Evolutionary conservation across 2,329 filamentous ascomycete species (phyloP).

Genomic region (Atkinsonella hypoxylon): DNA sequence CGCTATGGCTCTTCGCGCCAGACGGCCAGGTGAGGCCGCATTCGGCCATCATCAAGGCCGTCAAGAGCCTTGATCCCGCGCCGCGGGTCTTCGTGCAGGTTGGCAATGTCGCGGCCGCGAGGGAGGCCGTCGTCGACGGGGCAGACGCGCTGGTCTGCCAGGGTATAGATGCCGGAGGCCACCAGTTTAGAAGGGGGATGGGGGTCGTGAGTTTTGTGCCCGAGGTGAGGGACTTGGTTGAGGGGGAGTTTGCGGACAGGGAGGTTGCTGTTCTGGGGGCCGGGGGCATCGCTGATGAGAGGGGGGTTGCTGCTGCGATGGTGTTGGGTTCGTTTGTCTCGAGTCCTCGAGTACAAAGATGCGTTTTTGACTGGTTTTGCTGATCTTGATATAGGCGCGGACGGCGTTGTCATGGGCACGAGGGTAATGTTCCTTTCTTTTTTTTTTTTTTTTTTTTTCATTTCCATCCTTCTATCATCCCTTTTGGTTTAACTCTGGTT

Average conservation of each 20-base stretch:
- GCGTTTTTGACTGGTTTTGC: too few species aligned
- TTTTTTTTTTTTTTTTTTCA: neutral
- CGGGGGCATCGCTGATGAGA: conserved; percentile 46
- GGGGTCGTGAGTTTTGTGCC: conserved; percentile 45
- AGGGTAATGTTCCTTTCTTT: conserved; percentile 13
- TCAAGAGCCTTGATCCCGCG: conserved; percentile 18
- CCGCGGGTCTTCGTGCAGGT: conserved; percentile 49
- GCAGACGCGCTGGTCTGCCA: conserved; percentile 50
- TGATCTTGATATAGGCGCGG: conserved; percentile 19
- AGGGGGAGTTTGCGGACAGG: conserved; percentile 21
- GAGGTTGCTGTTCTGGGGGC: conserved; percentile 38
- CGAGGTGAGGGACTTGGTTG: conserved; percentile 39
- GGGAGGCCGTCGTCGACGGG: conserved; percentile 33
- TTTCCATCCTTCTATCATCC: neutral
- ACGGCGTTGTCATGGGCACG: conserved; percentile 33
- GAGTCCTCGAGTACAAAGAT: too few species aligned
- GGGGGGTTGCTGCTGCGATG: conserved; percentile 42
- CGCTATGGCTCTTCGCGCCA: conserved; percentile 57
- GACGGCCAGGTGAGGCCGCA: conserved; percentile 28
- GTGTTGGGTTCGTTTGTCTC: conserved; percentile 43
- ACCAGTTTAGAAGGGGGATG: conserved; percentile 42
- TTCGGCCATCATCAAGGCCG: conserved; percentile 21
- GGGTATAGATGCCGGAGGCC: conserved; percentile 52
- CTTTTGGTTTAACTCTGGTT: neutral
- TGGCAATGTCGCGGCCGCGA: conserved; percentile 44